These are phyloP conservation scores for Alternaria triticimaculans DNA, from an alignment of 2,329 filamentous ascomycete species.

Conservation along the genomic window DNA sequence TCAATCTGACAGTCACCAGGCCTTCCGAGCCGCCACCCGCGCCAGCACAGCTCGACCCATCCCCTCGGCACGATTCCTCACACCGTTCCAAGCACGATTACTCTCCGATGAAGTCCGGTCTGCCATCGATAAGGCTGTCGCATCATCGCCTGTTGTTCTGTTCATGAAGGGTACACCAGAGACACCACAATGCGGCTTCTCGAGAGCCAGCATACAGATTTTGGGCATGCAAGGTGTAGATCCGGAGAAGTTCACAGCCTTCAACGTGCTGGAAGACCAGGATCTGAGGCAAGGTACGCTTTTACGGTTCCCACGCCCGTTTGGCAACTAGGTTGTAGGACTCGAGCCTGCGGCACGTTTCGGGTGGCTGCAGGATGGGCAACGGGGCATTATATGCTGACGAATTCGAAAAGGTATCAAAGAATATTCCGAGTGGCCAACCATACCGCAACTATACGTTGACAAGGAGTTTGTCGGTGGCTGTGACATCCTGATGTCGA, in stretches of 20 bases:
- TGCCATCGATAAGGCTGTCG: conserved; percentile 90
- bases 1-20: conserved; percentile 30
- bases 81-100: conserved; percentile 64
- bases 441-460: conserved; percentile 95
- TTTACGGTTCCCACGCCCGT: background rate
- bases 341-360: background rate
- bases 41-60: conserved; percentile 33
- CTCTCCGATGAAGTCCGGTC: conserved; percentile 80
- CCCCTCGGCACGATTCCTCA: conserved; percentile 53
- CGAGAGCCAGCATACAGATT: conserved; percentile 91
- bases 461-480: conserved; percentile 96
- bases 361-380: background rate
- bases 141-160: conserved; percentile 87
- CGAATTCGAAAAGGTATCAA: conserved; percentile 75
- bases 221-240: conserved; percentile 93
- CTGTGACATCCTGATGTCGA: conserved; percentile 95
- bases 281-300: conserved; percentile 77
- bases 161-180: conserved; percentile 99
- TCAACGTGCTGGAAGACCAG: conserved; percentile 93
- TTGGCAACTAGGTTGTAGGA: background rate
- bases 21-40: conserved; percentile 46
- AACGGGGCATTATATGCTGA: conserved; percentile 14
- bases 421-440: conserved; percentile 99
- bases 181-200: conserved; percentile 95
- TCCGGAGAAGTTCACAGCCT: conserved; percentile 94